Base-by-base conservation (phyloP, 2,329 filamentous ascomycete species). In the Xylaria sp. region DNA sequence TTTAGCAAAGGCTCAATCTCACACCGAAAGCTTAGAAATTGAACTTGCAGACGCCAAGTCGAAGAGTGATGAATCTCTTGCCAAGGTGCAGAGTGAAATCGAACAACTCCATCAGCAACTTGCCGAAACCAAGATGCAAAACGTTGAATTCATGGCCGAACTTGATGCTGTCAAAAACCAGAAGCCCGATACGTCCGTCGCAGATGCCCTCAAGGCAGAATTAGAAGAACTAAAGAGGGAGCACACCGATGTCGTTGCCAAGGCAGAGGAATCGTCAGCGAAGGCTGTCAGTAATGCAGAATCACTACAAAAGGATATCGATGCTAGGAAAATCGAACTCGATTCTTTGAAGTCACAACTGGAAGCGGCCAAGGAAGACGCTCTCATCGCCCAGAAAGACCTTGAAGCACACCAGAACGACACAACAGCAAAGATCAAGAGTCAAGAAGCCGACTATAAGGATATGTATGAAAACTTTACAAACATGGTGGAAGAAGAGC, bases 391-490 rank as follows among this genome's bases (percentile, higher is more conserved):
- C 1, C 80, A 84, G 68, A 86, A 87, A 77, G 86, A 88, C 60
- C 80, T 89, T 0, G 84, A 87, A 69, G 83, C 85, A 7, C 80
- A 84, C 73, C 84, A 82, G 77, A 80, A 83, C 26, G 84, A 87
- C 73, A 82, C 83, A 3, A 84, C 85, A 11, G 83, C 83, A 11
- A 84, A 83, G 76, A 74, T 81, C 61, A 88, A 88, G 84, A 87
- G 83, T n/a, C 82, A 85, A 56, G 82, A 83, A 77, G 82, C 84
- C n/a, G 87, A 89, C 76, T 89, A 88, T 78, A 84, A 86, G 75
- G 87, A 89, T 71, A 86, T 90, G 81, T 86, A 88, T 75, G 87
- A 90, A 60, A 88, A 85, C 68, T 83, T 90, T 81, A 89, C 86
- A 4, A 79, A 86, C 72, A 80, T 90, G 62, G 83, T 89, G 1